Evolutionary conservation across 306 rosid genomes (phyloP).

Genomic region (Fragaria ananassa): DNA sequence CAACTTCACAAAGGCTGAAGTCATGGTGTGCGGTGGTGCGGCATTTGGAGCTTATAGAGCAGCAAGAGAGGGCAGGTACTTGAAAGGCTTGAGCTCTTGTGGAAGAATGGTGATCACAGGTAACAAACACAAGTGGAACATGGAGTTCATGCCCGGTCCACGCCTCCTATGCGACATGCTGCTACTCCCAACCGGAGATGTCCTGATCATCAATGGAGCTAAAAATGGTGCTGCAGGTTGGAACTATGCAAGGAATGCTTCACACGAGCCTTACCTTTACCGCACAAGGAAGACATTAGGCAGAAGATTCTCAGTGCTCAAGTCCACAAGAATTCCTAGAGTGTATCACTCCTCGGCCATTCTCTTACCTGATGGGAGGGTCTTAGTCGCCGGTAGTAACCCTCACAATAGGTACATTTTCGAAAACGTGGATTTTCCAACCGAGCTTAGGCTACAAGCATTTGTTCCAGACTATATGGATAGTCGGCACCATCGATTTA

Average conservation of each 20-base stretch:
- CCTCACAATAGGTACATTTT: slow-evolving; percentile 50
- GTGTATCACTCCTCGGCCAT: slow-evolving; percentile 76
- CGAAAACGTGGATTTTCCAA: slow-evolving; percentile 52
- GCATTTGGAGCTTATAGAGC: slow-evolving; percentile 54
- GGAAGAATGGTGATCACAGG: slow-evolving; percentile 87
- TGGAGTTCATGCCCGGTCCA: slow-evolving; percentile 79
- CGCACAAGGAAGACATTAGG: slow-evolving; percentile 38
- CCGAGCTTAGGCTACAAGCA: slow-evolving; percentile 78
- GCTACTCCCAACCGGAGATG: slow-evolving; percentile 61
- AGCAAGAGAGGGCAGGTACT: slow-evolving; percentile 37
- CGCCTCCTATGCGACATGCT: slow-evolving; percentile 75
- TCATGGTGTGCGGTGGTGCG: slow-evolving; percentile 86
- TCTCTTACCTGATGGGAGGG: slow-evolving; percentile 76
- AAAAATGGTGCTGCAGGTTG: slow-evolving; percentile 57
- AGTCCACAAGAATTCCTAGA: slow-evolving; percentile 57
- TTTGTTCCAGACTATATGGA: slow-evolving; percentile 64
- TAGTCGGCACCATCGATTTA: slow-evolving; percentile 29
- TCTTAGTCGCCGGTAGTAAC: slow-evolving; percentile 64
- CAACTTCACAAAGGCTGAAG: slow-evolving; percentile 47
- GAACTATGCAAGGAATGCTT: slow-evolving; percentile 63
- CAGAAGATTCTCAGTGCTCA: slow-evolving; percentile 51
- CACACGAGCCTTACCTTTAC: slow-evolving; percentile 62
- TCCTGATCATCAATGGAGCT: slow-evolving; percentile 79
- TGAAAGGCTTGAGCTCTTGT: slow-evolving; percentile 58
- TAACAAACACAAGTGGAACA: slow-evolving; percentile 48